Base-by-base conservation (phyloP, 2,329 filamentous ascomycete genomes). In the Sodiomyces alkalinus region DNA sequence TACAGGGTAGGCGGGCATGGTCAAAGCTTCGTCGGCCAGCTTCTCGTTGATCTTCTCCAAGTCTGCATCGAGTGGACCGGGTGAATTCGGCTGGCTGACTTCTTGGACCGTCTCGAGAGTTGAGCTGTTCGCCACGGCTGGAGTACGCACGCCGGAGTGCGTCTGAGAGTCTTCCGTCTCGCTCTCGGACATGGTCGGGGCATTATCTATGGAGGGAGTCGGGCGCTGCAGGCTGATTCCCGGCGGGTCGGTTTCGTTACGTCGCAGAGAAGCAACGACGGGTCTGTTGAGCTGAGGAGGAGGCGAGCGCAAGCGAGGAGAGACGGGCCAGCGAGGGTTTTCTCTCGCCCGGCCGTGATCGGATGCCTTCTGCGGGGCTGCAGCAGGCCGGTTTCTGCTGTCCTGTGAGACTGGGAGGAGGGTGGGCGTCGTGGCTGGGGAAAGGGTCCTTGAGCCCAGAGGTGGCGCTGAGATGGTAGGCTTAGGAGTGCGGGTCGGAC, bases 41-140 rank as follows among this genome's bases (percentile, higher is more conserved):
- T 61, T 64, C 36, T 69, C 60, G 23, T 60, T 59, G 15, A 60
- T 53, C 48, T 58, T 67, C 32, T 70, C 67, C 28, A 67, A 41
- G 15, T 56, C 55, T 11, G 57, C 51, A 33, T 62, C 58, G 18
- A 47, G 48, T 27, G 54, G 56, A 41, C 52, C 60, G 44, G 81
- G 79, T 1, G 80, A 80, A 27, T 72, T 74, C 23, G 78, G 74
- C 34, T 82, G 69, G 54, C 82, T 90, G 30, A 79, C 75, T 60
- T 94, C 87, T 48, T 93, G 80, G 11, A 96, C 87, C 0, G 90
- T 94, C 54, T 92, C 87, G 32, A 94, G 58, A 26, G 70, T 71
- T 27, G 75, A 72, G 29, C 64, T 60, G 34, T 65, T 68, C 39
- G 74, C 64, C 17, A 36, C 33, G 19, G 61, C 64, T 14, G 73